Evolutionary conservation across 139 green algal species (phyloP).

Genomic region (Zygnema cylindricum): DNA sequence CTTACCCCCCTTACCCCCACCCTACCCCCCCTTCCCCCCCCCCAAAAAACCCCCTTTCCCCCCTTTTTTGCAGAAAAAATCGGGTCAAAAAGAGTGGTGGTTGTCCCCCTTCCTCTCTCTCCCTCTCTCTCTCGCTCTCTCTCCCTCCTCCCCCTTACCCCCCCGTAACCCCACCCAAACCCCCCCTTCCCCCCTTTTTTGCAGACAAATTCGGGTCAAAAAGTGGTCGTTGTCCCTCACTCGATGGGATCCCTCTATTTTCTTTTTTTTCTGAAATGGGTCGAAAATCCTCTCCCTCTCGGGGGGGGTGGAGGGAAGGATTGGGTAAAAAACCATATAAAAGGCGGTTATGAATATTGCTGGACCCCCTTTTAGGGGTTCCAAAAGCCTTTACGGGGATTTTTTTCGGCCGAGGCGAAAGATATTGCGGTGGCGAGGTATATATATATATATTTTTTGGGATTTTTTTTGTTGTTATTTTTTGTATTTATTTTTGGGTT

Average conservation of each 20-base stretch:
- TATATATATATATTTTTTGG: too few species aligned
- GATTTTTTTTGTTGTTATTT: too few species aligned
- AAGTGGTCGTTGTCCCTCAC: conserved; percentile 73
- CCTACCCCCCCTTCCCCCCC: too few species aligned
- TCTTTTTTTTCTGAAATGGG: conserved; percentile 65
- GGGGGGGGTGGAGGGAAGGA: conserved; percentile 49
- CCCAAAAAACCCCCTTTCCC: too few species aligned
- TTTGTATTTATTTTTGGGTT: too few species aligned
- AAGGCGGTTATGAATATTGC: conserved; percentile 74
- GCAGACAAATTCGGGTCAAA: conserved; percentile 45
- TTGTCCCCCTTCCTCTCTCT: background rate
- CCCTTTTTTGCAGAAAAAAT: too few species aligned
- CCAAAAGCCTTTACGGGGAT: conserved; percentile 73
- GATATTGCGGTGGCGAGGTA: conserved; percentile 42
- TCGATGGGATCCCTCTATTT: conserved; percentile 66
- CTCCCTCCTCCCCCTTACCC: background rate
- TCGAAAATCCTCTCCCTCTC: conserved; percentile 47
- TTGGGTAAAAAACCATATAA: conserved; percentile 79
- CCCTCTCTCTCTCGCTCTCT: too few species aligned
- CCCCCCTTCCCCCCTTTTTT: background rate
- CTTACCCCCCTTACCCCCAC: too few species aligned
- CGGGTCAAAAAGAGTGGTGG: too few species aligned
- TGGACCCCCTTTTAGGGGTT: conserved; percentile 74
- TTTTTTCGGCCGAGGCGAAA: conserved; percentile 49
- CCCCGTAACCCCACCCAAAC: background rate